Conservation (phyloP, 495 filamentous ascomycete genomes). For the Penicillium roqueforti region DNA sequence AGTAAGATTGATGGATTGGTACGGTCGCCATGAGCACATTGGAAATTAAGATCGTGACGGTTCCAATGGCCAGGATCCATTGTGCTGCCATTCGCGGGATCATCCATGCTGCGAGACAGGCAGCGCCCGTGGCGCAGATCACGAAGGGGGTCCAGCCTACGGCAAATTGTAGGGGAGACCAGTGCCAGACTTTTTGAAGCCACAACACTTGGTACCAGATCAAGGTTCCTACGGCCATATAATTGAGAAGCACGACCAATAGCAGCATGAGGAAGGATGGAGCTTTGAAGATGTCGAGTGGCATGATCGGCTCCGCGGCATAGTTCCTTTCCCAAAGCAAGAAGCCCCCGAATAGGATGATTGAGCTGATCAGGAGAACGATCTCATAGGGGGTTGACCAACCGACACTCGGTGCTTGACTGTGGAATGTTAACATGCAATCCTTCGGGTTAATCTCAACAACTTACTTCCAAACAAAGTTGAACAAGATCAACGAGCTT, state of each 20-base stretch:
- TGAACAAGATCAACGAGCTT: slow-evolving; percentile 47
- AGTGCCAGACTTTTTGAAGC: slow-evolving; percentile 44
- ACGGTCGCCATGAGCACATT: slow-evolving; percentile 45
- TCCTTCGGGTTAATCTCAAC: not conserved
- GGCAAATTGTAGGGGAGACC: slow-evolving; percentile 41
- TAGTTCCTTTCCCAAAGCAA: slow-evolving; percentile 44
- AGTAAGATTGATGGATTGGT: slow-evolving; percentile 47
- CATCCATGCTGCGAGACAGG: slow-evolving; percentile 45
- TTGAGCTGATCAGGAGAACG: slow-evolving; percentile 39
- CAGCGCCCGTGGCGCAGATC: slow-evolving; percentile 35
- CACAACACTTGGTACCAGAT: slow-evolving; percentile 49
- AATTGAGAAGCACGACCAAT: slow-evolving; percentile 45
- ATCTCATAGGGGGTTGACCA: slow-evolving; percentile 47
- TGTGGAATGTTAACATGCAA: slow-evolving; percentile 12
- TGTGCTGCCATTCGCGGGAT: slow-evolving; percentile 47
- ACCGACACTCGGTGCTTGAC: slow-evolving; percentile 49
- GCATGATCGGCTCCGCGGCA: slow-evolving; percentile 44
- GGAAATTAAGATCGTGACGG: slow-evolving; percentile 33
- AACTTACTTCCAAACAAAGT: slow-evolving; percentile 53
- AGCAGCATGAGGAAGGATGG: slow-evolving; percentile 48
- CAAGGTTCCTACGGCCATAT: slow-evolving; percentile 48
- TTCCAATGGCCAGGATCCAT: slow-evolving; percentile 48
- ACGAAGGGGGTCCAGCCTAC: slow-evolving; percentile 43
- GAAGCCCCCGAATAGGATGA: slow-evolving; percentile 39
- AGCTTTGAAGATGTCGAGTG: slow-evolving; percentile 47